Percentiles rank a stretch among this genome's conserved stretches.
These are phyloP conservation scores for Zygotorulaspora mrakii DNA, from an alignment of 1,139 yeast species.

Conservation along the genomic window DNA sequence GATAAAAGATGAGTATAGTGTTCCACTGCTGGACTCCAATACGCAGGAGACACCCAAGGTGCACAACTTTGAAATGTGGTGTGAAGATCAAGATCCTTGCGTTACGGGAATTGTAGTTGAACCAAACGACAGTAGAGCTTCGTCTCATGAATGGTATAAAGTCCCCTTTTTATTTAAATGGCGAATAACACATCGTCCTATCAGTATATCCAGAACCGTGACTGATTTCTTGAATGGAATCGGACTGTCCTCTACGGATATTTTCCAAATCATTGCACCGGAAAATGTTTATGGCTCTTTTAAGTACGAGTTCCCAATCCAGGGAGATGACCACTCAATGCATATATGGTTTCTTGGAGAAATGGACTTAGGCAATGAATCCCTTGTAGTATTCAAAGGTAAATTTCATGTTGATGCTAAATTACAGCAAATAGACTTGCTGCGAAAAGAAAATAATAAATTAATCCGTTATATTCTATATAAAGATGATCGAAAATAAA, in stretches of 20 bases:
- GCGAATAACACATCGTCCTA: constrained; percentile 28
- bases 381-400: constrained; percentile 31
- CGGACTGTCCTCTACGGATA: constrained; percentile 26
- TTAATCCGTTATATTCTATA: constrained; percentile 31
- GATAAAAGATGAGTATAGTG: constrained; percentile 34
- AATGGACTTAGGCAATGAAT: constrained; percentile 24
- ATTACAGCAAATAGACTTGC: constrained; percentile 29
- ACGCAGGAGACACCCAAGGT: constrained; percentile 20
- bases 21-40: constrained; percentile 27
- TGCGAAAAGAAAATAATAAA: constrained; percentile 29
- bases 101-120: constrained; percentile 28
- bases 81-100: constrained; percentile 34
- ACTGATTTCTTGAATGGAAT: constrained; percentile 19
- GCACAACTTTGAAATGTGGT: constrained; percentile 31
- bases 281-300: constrained; percentile 29
- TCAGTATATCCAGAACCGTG: constrained; percentile 20
- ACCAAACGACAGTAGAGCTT: constrained; percentile 16
- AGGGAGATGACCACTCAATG: constrained; percentile 27
- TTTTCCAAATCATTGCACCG: constrained; percentile 28
- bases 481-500: constrained; percentile 19
- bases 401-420: constrained; percentile 33
- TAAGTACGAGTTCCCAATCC: constrained; percentile 32
- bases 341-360: constrained; percentile 35
- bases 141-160: constrained; percentile 27
- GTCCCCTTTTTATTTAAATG: constrained; percentile 28